Base-by-base conservation (phyloP, 768 basidiomycete species). In the Lactarius hengduanensis region DNA sequence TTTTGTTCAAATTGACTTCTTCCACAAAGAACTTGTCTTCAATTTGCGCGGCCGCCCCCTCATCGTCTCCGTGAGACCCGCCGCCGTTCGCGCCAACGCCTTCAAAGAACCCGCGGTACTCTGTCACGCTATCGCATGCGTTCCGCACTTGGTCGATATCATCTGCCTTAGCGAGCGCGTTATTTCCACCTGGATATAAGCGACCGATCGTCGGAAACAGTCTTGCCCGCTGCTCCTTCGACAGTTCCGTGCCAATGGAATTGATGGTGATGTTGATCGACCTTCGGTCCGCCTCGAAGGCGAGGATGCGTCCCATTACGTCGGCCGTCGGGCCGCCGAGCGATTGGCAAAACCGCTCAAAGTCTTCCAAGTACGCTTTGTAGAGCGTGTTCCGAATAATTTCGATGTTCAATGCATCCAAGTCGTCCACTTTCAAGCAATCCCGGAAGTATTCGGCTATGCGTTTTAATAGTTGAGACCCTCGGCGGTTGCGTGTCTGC, bases 261-360 rank as follows among this genome's bases (percentile, higher is more conserved):
- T 99, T 99, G 81, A 99, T 92, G 40, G 97, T 97, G 78, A 99
- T 98, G 81, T 98, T 99, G 76, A 98, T 90, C 1, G 95, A 90
- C 60, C 97, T 88, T 41, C 97, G 85, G 79, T 99, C 97, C 32
- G 96, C 97, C 80, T 99, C 97, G 73, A 99, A 99, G 8, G 90
- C 82, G 65, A 99, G 87, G 73, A 97, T 94, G 45, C 82, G 84
- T 67, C 90, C 86, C 97, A 98, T 98, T 70, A 94, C 87, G 54
- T 96, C 94, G 16, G 86, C 82, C 3, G 97, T 98, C 0, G 97
- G 92, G 11, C 86, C 83, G 50, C 93, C 90, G 40, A 98, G 80
- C 9, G 89, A 86, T 56, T 82, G 78, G 74, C 88, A 91, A 78
- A 90, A 98, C 70, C 83, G 77, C 80, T 95, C 86, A 76, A 99